phyloP scores from a whole-genome alignment of 1,284 basidiomycete genomes.

The Fomes fomentarius region DNA sequence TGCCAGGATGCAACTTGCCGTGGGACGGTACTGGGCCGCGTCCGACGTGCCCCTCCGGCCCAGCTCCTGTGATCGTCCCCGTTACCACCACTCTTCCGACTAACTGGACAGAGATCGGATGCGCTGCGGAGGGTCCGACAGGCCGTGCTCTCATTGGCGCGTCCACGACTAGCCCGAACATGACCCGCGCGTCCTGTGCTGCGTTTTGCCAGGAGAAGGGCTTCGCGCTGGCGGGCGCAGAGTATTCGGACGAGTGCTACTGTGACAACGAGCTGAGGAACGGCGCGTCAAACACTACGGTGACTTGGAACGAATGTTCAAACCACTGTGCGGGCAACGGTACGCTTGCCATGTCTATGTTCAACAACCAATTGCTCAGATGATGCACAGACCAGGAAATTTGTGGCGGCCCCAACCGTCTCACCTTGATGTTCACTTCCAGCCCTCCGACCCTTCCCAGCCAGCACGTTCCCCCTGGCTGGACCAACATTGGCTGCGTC shows the following conservation, averaged over 20 bases:
- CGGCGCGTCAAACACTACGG: slow-evolving; percentile 9
- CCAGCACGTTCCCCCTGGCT: slow-evolving; percentile 1
- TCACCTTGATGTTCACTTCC: slow-evolving; percentile 27
- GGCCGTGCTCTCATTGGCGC: slow-evolving; percentile 30
- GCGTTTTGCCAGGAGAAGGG: slow-evolving; percentile 18
- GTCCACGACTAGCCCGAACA: slow-evolving; percentile 18
- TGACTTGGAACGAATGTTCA: slow-evolving; percentile 14
- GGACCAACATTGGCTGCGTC: slow-evolving; percentile 21
- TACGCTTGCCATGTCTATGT: not conserved
- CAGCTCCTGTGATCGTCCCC: slow-evolving; percentile 19
- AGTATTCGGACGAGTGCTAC: slow-evolving; percentile 33
- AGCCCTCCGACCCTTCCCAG: slow-evolving; percentile 12
- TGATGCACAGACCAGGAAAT: slow-evolving; percentile 18
- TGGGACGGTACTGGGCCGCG: slow-evolving; percentile 20
- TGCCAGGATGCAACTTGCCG: slow-evolving; percentile 34
- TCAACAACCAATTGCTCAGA: not conserved
- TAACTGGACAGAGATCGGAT: slow-evolving; percentile 30
- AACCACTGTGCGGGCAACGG: slow-evolving; percentile 18
- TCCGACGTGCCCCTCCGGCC: slow-evolving; percentile 19
- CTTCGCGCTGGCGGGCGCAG: slow-evolving; percentile 29
- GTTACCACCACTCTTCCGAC: slow-evolving; percentile 18
- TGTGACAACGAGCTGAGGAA: slow-evolving; percentile 22
- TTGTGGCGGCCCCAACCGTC: slow-evolving; percentile 30
- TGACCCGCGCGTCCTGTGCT: slow-evolving; percentile 17
- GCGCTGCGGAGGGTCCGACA: slow-evolving; percentile 31